Base-by-base conservation (phyloP, 2,329 filamentous ascomycete species). In the Sporothrix brasiliensis region DNA sequence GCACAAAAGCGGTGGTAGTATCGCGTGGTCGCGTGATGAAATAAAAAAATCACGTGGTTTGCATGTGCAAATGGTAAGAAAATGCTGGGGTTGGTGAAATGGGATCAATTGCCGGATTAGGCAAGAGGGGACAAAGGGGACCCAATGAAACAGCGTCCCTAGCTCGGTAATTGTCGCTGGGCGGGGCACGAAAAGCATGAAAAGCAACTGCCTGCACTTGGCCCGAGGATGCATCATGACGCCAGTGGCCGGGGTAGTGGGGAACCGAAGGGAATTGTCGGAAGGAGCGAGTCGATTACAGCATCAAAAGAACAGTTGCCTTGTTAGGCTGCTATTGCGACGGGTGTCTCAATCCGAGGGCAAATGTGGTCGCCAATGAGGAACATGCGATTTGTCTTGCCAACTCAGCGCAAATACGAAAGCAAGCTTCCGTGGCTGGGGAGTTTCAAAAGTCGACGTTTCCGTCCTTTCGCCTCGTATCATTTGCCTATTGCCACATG, bases 141-240 rank as follows among this genome's bases (percentile, higher is more conserved):
- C 39, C 14, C 58, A 47, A 69, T 52, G 34, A 16, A 3, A 10
- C 16, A 44, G 69, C 13, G 52, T 44, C 60, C 53, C 65, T 71
- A 74, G 71, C 67, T 72, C 73, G 72, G 73, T 53, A 71, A 68
- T 71, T 27, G 65, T 71, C 69, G 70, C 71, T 44, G 44, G 69
- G 70, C 63, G 72, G 69, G 70, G 68, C 61, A 54, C 49, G 63
- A 66, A 67, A 67, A 67, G 49, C 39, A 66, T 68, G 61, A 66
- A 50, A 67, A 67, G 27, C 60, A 27, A 61, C 19, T 21, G 50
- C n/a, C 69, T 67, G 66, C 41, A 21, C 47, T 56, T 60, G 63
- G 61, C 54, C 65, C 41, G 61, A 72, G 53, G 63, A 61, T 69
- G 71, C 66, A 69, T 67, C 41, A 72, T 69, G 70, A 71, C 71